Percentiles rank a stretch among this genome's conserved stretches.
Conservation (phyloP, 2,329 filamentous ascomycete species). For the Xylariaceae sp. region DNA sequence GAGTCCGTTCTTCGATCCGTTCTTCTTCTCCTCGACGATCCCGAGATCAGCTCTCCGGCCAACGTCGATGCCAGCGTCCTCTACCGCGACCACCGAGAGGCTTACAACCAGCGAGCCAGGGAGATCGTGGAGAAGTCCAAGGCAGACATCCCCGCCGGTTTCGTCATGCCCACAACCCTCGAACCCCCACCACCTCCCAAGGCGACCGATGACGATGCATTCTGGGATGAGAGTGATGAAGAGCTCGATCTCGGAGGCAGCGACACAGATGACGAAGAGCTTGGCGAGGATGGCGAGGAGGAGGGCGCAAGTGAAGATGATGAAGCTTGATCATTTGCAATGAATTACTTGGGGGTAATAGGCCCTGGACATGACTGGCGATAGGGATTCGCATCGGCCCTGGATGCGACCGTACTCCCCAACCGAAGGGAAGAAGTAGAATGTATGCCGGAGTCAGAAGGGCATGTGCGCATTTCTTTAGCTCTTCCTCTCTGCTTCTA, state of each 20-base stretch:
- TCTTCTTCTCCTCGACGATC: slow-evolving; percentile 85
- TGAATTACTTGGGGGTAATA: no score
- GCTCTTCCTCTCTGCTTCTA: slow-evolving; percentile 6
- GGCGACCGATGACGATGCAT: slow-evolving; percentile 66
- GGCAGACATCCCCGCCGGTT: slow-evolving; percentile 72
- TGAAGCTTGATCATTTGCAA: slow-evolving; percentile 36
- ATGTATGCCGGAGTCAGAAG: neutral
- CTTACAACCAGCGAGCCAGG: slow-evolving; percentile 67
- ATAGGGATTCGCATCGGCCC: no score
- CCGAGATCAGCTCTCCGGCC: slow-evolving; percentile 87
- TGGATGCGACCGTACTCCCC: no score
- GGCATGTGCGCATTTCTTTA: neutral
- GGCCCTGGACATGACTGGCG: no score
- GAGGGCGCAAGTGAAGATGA: slow-evolving; percentile 56
- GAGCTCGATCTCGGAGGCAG: slow-evolving; percentile 76
- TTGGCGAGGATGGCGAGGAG: slow-evolving; percentile 50
- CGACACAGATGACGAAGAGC: slow-evolving; percentile 57
- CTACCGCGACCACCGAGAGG: slow-evolving; percentile 67
- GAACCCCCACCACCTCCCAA: slow-evolving; percentile 59
- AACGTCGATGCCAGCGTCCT: slow-evolving; percentile 91
- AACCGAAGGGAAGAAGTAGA: no score
- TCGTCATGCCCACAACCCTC: slow-evolving; percentile 75
- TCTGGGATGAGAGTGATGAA: slow-evolving; percentile 74
- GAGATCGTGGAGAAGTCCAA: slow-evolving; percentile 70
- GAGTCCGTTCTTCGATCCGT: slow-evolving; percentile 94